phyloP scores from a whole-genome alignment of 768 basidiomycete species.

The Rhizopogon vinicolor region DNA sequence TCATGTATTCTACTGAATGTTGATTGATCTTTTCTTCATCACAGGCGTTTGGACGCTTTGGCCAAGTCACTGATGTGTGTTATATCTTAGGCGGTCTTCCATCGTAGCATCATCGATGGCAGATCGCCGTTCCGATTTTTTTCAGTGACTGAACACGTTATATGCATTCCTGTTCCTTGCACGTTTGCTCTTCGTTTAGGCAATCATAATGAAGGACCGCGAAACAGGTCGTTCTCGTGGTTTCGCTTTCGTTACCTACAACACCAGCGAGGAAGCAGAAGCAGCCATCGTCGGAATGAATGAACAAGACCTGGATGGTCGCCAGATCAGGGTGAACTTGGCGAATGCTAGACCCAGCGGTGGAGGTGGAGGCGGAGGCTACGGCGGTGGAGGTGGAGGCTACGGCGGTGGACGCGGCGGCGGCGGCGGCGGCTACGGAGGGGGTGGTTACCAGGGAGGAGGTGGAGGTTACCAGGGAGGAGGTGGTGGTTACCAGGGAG shows the following conservation, averaged over 20 bases:
- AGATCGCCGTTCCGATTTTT: constrained; percentile 17
- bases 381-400: constrained; percentile 15
- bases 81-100: constrained; percentile 23
- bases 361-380: constrained; percentile 20
- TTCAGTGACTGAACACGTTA: constrained; percentile 21
- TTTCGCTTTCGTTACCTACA: constrained; percentile 50
- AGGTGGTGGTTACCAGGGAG: constrained; percentile 1
- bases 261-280: constrained; percentile 31
- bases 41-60: constrained; percentile 40
- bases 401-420: constrained; percentile 8
- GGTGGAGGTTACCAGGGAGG: constrained; percentile 7
- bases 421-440: constrained; percentile 12
- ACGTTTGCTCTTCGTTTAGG: constrained; percentile 13
- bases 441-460: constrained; percentile 12
- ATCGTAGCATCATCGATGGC: constrained; percentile 26
- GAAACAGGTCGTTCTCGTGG: constrained; percentile 56
- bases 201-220: constrained; percentile 41
- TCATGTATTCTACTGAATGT: neutral
- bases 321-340: constrained; percentile 48
- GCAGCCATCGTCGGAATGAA: constrained; percentile 40
- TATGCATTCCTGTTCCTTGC: constrained; percentile 15
- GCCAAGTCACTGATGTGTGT: constrained; percentile 48
- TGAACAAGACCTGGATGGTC: constrained; percentile 52
- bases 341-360: constrained; percentile 26
- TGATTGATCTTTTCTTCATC: neutral